These are phyloP conservation scores for Chlorella sorokiniana DNA, from an alignment of 139 green algal species.

Conservation along the genomic window DNA sequence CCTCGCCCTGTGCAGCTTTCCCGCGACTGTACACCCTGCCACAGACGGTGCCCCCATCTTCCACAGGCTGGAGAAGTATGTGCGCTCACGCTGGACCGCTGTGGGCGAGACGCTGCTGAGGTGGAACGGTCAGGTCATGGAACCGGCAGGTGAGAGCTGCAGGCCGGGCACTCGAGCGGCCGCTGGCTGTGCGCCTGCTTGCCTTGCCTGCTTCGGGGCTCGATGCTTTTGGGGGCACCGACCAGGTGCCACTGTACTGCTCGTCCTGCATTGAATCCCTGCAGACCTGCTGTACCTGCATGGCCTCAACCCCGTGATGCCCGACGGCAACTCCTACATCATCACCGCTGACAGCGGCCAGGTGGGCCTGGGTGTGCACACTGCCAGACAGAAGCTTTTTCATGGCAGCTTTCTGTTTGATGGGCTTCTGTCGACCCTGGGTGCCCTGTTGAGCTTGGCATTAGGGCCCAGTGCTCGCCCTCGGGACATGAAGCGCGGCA, in stretches of 20 bases:
- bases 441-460: too few relatives aligned
- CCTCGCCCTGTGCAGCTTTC: background rate
- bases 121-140: constrained; percentile 72
- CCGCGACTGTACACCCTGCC: too few relatives aligned
- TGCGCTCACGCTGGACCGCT: constrained; percentile 47
- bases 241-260: background rate
- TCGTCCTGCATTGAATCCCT: background rate
- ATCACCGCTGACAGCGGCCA: constrained; percentile 69
- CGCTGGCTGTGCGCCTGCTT: background rate
- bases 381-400: too few relatives aligned
- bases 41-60: background rate
- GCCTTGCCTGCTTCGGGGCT: background rate
- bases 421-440: too few relatives aligned
- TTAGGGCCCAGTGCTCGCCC: too few relatives aligned
- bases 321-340: constrained; percentile 59
- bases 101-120: constrained; percentile 43
- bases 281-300: constrained; percentile 65
- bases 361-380: background rate
- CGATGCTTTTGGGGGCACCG: background rate
- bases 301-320: constrained; percentile 52
- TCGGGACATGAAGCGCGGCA: too few relatives aligned
- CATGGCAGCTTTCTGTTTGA: too few relatives aligned
- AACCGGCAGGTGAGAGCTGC: constrained; percentile 42
- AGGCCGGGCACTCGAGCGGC: too few relatives aligned
- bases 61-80: constrained; percentile 43